These are phyloP conservation scores for Ormosia semicastrata DNA, from an alignment of 306 rosid genomes.

Conservation along the genomic window DNA sequence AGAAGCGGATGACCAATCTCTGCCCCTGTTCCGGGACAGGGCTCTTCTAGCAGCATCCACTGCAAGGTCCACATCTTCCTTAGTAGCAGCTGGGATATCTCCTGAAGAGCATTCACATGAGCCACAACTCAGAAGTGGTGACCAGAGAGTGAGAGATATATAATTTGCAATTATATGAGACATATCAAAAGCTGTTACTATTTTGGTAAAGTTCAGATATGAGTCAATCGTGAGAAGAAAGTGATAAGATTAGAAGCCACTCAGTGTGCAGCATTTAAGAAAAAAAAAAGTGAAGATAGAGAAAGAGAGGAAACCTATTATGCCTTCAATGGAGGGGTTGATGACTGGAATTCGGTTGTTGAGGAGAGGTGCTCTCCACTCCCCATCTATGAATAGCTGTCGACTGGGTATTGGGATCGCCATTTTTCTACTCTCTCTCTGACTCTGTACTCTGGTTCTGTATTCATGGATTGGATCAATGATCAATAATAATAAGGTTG, in stretches of 20 bases:
- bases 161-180: too few relatives aligned
- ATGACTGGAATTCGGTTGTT: constrained; percentile 67
- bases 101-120: constrained; percentile 42
- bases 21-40: constrained; percentile 56
- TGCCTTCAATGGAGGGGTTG: constrained; percentile 64
- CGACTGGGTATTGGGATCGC: constrained; percentile 56
- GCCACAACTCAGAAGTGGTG: too few relatives aligned
- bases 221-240: background rate
- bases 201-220: background rate
- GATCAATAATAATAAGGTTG: background rate
- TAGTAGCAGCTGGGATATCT: constrained; percentile 64
- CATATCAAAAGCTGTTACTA: background rate
- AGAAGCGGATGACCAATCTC: constrained; percentile 65
- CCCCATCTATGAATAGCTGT: constrained; percentile 68
- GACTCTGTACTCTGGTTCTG: background rate
- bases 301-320: constrained; percentile 48
- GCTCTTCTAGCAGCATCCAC: constrained; percentile 78
- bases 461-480: background rate
- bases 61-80: constrained; percentile 79
- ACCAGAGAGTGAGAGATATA: too few relatives aligned
- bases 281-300: too few relatives aligned
- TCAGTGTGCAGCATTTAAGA: background rate
- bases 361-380: constrained; percentile 65
- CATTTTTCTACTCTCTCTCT: constrained; percentile 31
- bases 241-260: background rate